A percentile compares a stretch with the other conserved stretches of the same genome.
These are phyloP conservation scores for Metrosideros polymorpha DNA, from an alignment of 441 rosid genomes.

Conservation along the genomic window DNA sequence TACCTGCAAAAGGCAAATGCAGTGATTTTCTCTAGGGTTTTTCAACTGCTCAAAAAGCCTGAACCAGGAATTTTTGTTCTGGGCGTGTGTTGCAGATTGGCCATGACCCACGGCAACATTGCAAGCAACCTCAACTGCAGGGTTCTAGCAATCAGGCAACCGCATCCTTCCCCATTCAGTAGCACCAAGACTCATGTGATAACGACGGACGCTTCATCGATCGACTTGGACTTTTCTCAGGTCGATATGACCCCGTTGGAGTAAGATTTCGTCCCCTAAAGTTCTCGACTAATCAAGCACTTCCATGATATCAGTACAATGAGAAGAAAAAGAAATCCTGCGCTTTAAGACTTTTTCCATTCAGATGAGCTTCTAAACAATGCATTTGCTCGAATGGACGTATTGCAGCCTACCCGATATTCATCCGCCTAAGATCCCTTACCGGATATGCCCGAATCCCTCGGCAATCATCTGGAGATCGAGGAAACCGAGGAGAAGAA, in stretches of 20 bases:
- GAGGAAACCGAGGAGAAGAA: slow-evolving; percentile 22
- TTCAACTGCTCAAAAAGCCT: background rate
- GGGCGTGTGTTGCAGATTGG: slow-evolving; percentile 33
- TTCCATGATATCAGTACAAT: background rate
- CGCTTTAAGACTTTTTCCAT: background rate
- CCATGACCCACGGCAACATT: slow-evolving; percentile 32
- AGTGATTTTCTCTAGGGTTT: background rate
- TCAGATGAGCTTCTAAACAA: background rate
- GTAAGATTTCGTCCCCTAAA: slow-evolving; percentile 23
- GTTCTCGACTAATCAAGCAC: background rate
- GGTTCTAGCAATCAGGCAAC: slow-evolving; percentile 66
- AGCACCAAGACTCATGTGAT: background rate
- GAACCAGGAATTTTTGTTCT: background rate
- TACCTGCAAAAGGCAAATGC: background rate
- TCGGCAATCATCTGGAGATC: slow-evolving; percentile 65
- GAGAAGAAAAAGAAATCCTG: background rate
- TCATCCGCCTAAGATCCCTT: slow-evolving; percentile 57
- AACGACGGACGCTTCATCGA: slow-evolving; percentile 20
- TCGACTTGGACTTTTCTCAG: slow-evolving; percentile 76
- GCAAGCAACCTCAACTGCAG: slow-evolving; percentile 48
- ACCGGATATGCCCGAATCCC: slow-evolving; percentile 54
- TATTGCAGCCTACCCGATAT: slow-evolving; percentile 53
- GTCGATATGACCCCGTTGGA: slow-evolving; percentile 49
- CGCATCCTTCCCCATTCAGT: slow-evolving; percentile 15
- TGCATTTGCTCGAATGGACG: background rate